Evolutionary conservation across 441 rosid species (phyloP).

Genomic region (Jatropha multifida): DNA sequence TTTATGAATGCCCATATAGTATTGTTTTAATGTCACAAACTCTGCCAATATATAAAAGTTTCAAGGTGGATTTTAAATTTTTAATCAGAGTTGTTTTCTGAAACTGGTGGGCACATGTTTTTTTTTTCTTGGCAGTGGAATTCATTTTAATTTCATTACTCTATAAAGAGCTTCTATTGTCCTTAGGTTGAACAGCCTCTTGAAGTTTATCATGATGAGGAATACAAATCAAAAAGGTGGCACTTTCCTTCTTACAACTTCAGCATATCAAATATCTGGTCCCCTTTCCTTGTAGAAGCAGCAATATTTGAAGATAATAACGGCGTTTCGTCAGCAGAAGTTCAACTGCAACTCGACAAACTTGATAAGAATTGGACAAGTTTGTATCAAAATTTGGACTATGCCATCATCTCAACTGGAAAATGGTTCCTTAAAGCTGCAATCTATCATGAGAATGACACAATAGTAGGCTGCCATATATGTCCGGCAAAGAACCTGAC

Average conservation of each 20-base stretch:
- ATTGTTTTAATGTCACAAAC: too few relatives aligned
- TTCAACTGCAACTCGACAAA: conserved; percentile 73
- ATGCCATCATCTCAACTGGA: conserved; percentile 74
- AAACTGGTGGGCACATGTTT: not conserved
- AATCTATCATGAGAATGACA: conserved; percentile 72
- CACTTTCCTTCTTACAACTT: conserved; percentile 67
- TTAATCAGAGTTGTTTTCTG: not conserved
- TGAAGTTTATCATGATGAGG: conserved; percentile 78
- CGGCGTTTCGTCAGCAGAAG: conserved; percentile 78
- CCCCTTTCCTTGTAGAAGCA: conserved; percentile 87
- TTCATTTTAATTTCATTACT: not conserved
- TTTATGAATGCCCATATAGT: too few relatives aligned
- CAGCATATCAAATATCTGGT: conserved; percentile 71
- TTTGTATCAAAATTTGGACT: conserved; percentile 54
- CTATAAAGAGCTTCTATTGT: conserved; percentile 5
- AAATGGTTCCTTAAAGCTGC: conserved; percentile 93
- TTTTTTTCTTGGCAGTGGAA: not conserved
- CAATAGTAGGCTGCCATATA: conserved; percentile 66
- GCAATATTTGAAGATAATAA: conserved; percentile 78
- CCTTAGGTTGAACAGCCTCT: conserved; percentile 74
- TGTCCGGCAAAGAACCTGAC: conserved; percentile 61
- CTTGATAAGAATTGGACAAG: conserved; percentile 76
- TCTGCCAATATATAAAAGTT: too few relatives aligned
- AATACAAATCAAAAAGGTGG: conserved; percentile 74
- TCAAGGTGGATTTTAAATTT: not conserved